Evolutionary conservation across 306 rosid species (phyloP).

Genomic region (Quercus berberidifolia): DNA sequence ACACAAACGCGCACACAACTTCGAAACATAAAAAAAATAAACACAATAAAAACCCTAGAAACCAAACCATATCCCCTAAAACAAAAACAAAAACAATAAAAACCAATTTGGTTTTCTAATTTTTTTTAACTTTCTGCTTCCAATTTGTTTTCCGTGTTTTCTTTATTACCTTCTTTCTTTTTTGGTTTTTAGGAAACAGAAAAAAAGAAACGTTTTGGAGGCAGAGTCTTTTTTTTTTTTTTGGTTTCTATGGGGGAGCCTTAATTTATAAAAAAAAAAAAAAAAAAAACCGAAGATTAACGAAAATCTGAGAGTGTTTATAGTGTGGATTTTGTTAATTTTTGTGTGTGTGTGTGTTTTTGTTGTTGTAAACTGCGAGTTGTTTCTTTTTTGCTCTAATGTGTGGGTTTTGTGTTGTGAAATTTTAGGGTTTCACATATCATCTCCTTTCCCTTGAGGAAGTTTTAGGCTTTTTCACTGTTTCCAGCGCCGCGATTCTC

Average conservation of each 20-base stretch:
- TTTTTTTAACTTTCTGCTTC: not conserved
- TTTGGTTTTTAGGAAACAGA: conserved; percentile 45
- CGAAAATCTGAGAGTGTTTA: not conserved
- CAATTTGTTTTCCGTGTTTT: not conserved
- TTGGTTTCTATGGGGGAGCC: not conserved
- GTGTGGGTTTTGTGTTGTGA: conserved; percentile 43
- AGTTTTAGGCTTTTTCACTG: conserved; percentile 8
- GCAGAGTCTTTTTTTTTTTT: conserved; percentile 14
- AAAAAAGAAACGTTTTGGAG: not conserved
- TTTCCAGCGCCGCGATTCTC: not conserved
- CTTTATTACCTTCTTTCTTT: conserved; percentile 20
- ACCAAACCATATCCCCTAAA: too few relatives aligned
- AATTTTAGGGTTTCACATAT: conserved; percentile 75
- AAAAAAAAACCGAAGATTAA: not conserved
- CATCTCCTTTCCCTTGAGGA: conserved; percentile 8
- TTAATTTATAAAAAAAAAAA: too few relatives aligned
- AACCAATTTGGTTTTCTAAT: too few relatives aligned
- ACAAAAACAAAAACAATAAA: too few relatives aligned
- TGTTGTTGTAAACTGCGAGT: conserved; percentile 12
- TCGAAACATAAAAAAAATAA: not conserved
- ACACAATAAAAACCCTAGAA: not conserved
- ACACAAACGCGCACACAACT: too few relatives aligned
- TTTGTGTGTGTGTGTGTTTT: not conserved
- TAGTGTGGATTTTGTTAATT: conserved; percentile 7
- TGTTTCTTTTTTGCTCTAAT: conserved; percentile 29